Evolutionary conservation across 169 alveolate species (phyloP).

Genomic region (Plasmodium relictum): DNA sequence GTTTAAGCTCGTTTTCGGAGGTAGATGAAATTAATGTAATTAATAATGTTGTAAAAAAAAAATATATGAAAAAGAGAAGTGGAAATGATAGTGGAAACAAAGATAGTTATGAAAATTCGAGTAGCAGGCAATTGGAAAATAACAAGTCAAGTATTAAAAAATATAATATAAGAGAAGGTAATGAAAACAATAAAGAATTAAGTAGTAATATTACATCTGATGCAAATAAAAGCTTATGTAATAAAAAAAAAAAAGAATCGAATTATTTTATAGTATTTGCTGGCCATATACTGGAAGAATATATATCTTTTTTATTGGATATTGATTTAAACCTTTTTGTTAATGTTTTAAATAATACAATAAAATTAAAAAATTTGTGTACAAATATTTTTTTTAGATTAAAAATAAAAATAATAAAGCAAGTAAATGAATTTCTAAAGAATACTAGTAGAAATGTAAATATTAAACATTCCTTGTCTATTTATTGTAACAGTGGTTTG

Average conservation of each 20-base stretch:
- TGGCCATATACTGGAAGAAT: conserved; percentile 74
- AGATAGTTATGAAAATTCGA: background rate
- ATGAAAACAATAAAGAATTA: background rate
- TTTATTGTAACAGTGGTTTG: conserved; percentile 54
- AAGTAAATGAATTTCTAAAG: conserved; percentile 37
- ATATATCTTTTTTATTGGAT: conserved; percentile 56
- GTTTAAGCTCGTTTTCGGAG: conserved; percentile 22
- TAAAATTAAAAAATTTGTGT: conserved; percentile 54
- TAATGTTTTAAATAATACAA: conserved; percentile 26
- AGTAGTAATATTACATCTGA: background rate
- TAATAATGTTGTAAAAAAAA: background rate
- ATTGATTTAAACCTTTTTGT: conserved; percentile 30
- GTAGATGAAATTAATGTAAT: conserved; percentile 13
- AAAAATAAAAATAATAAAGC: conserved; percentile 51
- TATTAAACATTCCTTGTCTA: conserved; percentile 17
- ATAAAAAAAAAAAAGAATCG: background rate
- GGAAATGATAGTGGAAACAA: background rate
- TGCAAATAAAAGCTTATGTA: background rate
- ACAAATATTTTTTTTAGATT: conserved; percentile 52
- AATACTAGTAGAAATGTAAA: background rate
- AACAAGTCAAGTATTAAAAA: background rate
- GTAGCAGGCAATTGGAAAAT: background rate
- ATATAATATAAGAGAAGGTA: background rate
- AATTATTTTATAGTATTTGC: conserved; percentile 65
- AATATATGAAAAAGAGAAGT: background rate